Conservation (phyloP, 768 basidiomycete genomes). For the Suillus subaureus region DNA sequence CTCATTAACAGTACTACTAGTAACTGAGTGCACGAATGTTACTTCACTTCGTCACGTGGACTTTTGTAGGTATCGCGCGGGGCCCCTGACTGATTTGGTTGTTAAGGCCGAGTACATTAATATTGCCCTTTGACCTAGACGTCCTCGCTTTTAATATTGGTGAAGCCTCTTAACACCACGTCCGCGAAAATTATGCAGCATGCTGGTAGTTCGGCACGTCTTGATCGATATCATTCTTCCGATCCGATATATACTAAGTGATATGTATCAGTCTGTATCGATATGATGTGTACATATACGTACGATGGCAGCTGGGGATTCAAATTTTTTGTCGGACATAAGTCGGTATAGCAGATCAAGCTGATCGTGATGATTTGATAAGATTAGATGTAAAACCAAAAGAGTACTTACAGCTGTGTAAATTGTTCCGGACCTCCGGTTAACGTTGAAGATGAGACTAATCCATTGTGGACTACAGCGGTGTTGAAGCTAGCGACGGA, state of each 20-base stretch:
- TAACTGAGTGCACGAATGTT: neutral
- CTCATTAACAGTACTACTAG: neutral
- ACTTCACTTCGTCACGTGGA: no score
- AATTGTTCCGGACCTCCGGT: slow-evolving; percentile 2
- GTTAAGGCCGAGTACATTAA: neutral
- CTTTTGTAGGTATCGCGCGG: neutral
- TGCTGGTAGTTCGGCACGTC: neutral
- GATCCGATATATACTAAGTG: neutral
- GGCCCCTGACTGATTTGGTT: neutral
- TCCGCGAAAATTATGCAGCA: neutral
- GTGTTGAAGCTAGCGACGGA: neutral
- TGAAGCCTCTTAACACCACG: neutral
- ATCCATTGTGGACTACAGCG: neutral
- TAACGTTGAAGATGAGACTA: neutral
- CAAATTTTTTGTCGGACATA: neutral
- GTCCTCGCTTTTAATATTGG: neutral
- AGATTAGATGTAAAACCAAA: slow-evolving; percentile 6
- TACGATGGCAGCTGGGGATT: neutral
- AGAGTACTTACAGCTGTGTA: neutral
- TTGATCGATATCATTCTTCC: neutral
- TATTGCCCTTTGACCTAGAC: neutral
- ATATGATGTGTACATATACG: neutral
- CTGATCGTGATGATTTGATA: slow-evolving; percentile 5
- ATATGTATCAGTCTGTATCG: no score
- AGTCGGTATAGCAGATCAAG: neutral